phyloP scores from a whole-genome alignment of 1,284 basidiomycete genomes.

The Ceratobasidium sp. region DNA sequence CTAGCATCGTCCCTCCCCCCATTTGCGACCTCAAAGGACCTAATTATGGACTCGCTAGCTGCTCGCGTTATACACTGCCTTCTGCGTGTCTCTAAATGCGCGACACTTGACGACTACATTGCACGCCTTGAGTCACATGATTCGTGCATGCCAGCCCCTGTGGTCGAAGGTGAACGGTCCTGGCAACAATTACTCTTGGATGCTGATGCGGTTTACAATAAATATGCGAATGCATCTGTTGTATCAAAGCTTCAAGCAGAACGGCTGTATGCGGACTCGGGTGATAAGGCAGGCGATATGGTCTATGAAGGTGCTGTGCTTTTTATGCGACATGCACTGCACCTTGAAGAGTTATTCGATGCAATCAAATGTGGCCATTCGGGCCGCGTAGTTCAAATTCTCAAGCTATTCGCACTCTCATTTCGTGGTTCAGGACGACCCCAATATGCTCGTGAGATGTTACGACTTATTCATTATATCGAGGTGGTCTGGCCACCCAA shows the following conservation, averaged over 20 bases:
- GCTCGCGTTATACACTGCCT: conserved; percentile 57
- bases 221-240: background rate
- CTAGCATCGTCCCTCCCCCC: conserved; percentile 54
- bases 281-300: conserved; percentile 53
- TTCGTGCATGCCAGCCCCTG: background rate
- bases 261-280: conserved; percentile 12
- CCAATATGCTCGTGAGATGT: conserved; percentile 59
- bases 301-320: conserved; percentile 56
- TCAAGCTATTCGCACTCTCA: conserved; percentile 55
- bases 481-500: conserved; percentile 56
- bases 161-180: background rate
- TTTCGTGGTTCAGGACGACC: conserved; percentile 55
- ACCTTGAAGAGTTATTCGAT: conserved; percentile 56
- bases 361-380: conserved; percentile 57
- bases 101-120: conserved; percentile 52
- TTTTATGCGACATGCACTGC: conserved; percentile 56
- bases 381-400: conserved; percentile 53
- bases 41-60: conserved; percentile 56
- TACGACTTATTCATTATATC: conserved; percentile 58
- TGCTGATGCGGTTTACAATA: background rate
- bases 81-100: conserved; percentile 50
- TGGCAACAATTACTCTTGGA: conserved; percentile 47
- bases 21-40: conserved; percentile 55
- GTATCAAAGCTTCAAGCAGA: conserved; percentile 10
- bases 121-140: background rate